Conservation (phyloP, 2,329 filamentous ascomycete species). For the Fusarium paranaense region DNA sequence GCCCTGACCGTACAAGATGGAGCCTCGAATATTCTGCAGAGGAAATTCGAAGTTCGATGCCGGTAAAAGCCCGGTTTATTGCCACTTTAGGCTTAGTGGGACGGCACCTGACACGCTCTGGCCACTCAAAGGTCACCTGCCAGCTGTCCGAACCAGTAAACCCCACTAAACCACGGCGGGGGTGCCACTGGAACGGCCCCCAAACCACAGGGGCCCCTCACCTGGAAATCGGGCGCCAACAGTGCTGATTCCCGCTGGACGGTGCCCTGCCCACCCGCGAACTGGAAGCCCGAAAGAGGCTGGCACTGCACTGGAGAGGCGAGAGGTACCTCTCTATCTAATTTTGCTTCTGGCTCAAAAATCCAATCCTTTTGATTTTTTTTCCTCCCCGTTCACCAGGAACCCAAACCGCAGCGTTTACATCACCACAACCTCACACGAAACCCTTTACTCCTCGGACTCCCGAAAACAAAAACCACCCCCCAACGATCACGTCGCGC, state of each 20-base stretch:
- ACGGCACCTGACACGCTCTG: constrained; percentile 12
- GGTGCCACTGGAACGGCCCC: constrained; percentile 4
- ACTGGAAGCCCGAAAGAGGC: constrained; percentile 16
- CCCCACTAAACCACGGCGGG: constrained; percentile 35
- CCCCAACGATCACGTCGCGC: constrained; percentile 32
- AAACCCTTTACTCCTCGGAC: constrained; percentile 35
- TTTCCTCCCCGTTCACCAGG: constrained; percentile 44
- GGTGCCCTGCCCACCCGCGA: constrained; percentile 5
- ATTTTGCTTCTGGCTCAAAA: constrained; percentile 49
- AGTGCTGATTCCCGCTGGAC: constrained; percentile 30
- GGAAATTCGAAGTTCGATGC: constrained; percentile 25
- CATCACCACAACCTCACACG: constrained; percentile 46
- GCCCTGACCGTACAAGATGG: constrained; percentile 45
- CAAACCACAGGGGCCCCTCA: constrained; percentile 2
- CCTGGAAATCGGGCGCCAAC: constrained; percentile 17
- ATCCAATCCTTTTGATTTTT: constrained; percentile 49
- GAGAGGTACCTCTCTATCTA: constrained; percentile 44
- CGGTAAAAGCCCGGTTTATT: constrained; percentile 48
- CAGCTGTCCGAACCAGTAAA: background rate
- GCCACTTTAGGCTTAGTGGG: constrained; percentile 34
- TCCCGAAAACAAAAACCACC: constrained; percentile 26
- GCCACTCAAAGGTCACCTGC: constrained; percentile 26
- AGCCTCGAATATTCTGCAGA: constrained; percentile 16
- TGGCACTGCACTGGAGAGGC: constrained; percentile 15
- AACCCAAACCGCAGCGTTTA: constrained; percentile 42